Percentiles rank a stretch among this genome's conserved stretches.
Evolutionary conservation across 1,284 basidiomycete genomes (phyloP).

Genomic region (Tilletia indica): DNA sequence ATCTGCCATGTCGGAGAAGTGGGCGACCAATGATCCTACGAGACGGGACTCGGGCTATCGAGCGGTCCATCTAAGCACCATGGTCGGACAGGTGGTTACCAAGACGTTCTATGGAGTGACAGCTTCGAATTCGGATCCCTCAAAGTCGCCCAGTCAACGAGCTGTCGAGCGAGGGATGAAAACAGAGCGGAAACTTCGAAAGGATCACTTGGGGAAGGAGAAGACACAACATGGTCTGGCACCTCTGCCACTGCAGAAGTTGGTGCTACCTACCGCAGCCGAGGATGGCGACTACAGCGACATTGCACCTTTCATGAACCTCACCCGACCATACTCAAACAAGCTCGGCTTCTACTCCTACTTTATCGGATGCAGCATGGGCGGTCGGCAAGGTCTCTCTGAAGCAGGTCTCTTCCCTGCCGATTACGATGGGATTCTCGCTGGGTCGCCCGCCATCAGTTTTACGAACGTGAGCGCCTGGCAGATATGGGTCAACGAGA

Average conservation of each 20-base stretch:
- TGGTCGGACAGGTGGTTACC: constrained; percentile 29
- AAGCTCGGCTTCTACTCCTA: constrained; percentile 30
- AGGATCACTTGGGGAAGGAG: too few species aligned
- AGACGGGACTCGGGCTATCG: constrained; percentile 30
- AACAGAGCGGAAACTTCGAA: too few species aligned
- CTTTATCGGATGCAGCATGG: constrained; percentile 38
- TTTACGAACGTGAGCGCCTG: constrained; percentile 35
- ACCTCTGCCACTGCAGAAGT: too few species aligned
- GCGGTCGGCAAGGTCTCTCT: constrained; percentile 34
- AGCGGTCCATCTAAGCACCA: constrained; percentile 29
- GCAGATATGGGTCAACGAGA: constrained; percentile 37
- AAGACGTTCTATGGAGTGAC: constrained; percentile 31
- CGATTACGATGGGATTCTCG: constrained; percentile 37
- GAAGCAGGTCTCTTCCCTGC: constrained; percentile 30
- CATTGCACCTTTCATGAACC: constrained; percentile 15
- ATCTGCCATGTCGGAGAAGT: constrained; percentile 10
- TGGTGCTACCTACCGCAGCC: not conserved
- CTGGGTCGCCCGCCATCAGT: constrained; percentile 33
- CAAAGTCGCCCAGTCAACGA: too few species aligned
- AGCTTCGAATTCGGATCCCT: too few species aligned
- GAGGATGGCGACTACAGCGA: constrained; percentile 9
- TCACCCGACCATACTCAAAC: not conserved
- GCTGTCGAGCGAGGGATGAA: not conserved
- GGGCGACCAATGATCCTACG: constrained; percentile 25
- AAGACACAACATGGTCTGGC: too few species aligned